These are phyloP conservation scores for Haematococcus lacustris DNA, from an alignment of 139 green algal species.

Conservation along the genomic window DNA sequence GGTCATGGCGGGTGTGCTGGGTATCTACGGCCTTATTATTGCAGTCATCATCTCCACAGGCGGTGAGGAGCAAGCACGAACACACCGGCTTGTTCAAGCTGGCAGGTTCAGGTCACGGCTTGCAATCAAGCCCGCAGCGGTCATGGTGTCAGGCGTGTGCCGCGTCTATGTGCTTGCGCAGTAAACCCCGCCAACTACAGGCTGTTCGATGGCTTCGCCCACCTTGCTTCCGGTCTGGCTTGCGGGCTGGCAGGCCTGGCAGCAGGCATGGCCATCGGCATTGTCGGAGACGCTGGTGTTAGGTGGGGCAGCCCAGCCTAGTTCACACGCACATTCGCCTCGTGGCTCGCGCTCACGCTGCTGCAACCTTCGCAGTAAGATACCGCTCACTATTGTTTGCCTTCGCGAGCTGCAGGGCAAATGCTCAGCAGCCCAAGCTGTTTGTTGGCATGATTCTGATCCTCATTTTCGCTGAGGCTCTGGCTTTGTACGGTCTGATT, in stretches of 20 bases:
- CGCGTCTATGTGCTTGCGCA: too few species aligned
- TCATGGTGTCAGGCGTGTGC: too few species aligned
- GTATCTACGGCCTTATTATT: slow-evolving; percentile 99
- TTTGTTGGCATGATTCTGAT: slow-evolving; percentile 99
- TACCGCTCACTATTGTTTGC: not conserved
- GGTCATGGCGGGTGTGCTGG: slow-evolving; percentile 98
- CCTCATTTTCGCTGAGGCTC: slow-evolving; percentile 99
- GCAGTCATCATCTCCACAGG: slow-evolving; percentile 96
- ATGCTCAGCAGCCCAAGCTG: slow-evolving; percentile 99
- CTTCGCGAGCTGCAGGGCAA: slow-evolving; percentile 64
- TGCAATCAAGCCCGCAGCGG: too few species aligned
- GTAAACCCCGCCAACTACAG: slow-evolving; percentile 85
- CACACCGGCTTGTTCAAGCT: too few species aligned
- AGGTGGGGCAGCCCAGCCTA: too few species aligned
- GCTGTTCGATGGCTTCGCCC: slow-evolving; percentile 96
- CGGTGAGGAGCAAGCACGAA: too few species aligned
- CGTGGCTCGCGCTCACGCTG: too few species aligned
- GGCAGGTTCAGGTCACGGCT: too few species aligned
- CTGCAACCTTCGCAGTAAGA: too few species aligned
- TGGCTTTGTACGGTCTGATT: slow-evolving; percentile 98
- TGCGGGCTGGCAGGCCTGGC: slow-evolving; percentile 91
- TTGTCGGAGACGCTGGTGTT: slow-evolving; percentile 97
- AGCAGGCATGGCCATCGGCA: slow-evolving; percentile 98
- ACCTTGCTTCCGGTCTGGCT: slow-evolving; percentile 88
- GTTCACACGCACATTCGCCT: too few species aligned